Percentiles rank a stretch among this genome's conserved stretches.
Evolutionary conservation across 2,329 filamentous ascomycete genomes (phyloP).

Genomic region (Rutstroemia sp.): DNA sequence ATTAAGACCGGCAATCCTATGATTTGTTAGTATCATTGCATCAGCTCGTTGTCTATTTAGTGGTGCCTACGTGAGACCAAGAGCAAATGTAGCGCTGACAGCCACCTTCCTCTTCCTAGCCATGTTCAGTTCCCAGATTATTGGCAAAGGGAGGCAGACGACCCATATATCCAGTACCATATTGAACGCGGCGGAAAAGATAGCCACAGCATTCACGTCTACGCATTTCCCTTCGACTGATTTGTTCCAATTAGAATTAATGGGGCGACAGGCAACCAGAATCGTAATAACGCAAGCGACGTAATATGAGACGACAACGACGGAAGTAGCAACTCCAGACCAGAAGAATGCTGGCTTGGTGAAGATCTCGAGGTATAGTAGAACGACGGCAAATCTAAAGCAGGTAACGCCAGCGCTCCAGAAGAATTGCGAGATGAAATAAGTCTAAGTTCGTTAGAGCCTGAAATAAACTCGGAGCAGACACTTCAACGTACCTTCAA

Average conservation of each 20-base stretch:
- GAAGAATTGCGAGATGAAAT: neutral
- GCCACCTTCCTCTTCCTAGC: neutral
- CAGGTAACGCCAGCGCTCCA: neutral
- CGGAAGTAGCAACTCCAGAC: neutral
- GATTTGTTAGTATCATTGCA: neutral
- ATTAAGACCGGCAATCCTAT: neutral
- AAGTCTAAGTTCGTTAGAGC: neutral
- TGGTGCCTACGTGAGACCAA: neutral
- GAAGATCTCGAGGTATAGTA: neutral
- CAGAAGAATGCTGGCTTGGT: neutral
- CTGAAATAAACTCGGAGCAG: too few species aligned
- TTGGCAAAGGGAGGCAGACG: neutral
- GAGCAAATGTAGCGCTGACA: neutral
- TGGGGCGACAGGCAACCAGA: neutral
- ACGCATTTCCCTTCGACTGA: neutral
- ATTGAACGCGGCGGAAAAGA: neutral
- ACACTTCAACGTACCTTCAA: neutral
- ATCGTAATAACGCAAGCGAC: neutral
- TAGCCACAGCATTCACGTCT: neutral
- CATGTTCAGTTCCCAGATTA: neutral
- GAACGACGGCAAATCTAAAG: neutral
- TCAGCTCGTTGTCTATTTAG: neutral
- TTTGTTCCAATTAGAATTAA: neutral
- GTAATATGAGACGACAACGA: neutral
- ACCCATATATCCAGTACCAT: neutral